Percentiles rank a stretch among this genome's conserved stretches.
phyloP scores from a whole-genome alignment of 2,329 filamentous ascomycete species.

The Xylaria hypoxylon region DNA sequence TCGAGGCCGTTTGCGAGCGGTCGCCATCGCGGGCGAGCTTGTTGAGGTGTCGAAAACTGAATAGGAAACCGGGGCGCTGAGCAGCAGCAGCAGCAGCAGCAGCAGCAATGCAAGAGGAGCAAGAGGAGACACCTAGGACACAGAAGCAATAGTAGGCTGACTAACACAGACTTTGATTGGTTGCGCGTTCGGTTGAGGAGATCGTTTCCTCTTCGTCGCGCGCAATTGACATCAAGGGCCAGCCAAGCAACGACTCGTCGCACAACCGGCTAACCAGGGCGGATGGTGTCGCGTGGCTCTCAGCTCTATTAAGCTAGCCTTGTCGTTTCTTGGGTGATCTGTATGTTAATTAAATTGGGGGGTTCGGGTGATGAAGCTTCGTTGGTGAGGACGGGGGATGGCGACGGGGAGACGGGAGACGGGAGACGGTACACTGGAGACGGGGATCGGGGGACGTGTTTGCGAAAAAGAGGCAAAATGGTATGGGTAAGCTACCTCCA shows the following conservation, averaged over 20 bases:
- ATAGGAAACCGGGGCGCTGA: background rate
- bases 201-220: constrained; percentile 20
- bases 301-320: constrained; percentile 3
- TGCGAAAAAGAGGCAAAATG: constrained; percentile 26
- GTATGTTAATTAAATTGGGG: background rate
- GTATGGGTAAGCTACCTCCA: background rate
- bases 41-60: background rate
- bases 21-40: constrained; percentile 50
- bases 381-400: background rate
- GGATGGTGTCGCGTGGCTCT: constrained; percentile 28
- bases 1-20: constrained; percentile 64
- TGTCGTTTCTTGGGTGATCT: background rate
- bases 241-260: constrained; percentile 21
- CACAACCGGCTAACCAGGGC: constrained; percentile 17
- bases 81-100: background rate
- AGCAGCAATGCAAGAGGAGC: constrained; percentile 1
- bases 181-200: constrained; percentile 19
- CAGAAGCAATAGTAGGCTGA: constrained; percentile 9
- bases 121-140: background rate
- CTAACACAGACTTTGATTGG: constrained; percentile 8
- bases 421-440: constrained; percentile 4
- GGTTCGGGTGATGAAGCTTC: constrained; percentile 19
- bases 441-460: constrained; percentile 19
- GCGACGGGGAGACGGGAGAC: constrained; percentile 3
- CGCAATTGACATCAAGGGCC: constrained; percentile 24